These are phyloP conservation scores for Phylloporus sp. DNA, from an alignment of 768 basidiomycete genomes.

Conservation along the genomic window DNA sequence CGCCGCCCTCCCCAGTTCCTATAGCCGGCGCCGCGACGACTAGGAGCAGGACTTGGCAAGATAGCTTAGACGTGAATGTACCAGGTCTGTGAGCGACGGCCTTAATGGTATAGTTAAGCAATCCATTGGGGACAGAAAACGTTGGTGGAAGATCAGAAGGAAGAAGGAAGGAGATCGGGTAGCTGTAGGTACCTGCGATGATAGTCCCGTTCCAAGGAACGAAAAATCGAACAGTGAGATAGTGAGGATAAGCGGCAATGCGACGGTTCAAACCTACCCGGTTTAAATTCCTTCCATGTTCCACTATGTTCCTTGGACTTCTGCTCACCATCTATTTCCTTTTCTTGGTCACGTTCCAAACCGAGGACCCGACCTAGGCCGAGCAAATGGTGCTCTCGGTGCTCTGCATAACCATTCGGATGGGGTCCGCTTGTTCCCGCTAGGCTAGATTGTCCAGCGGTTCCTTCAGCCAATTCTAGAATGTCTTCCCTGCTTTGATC, in stretches of 20 bases:
- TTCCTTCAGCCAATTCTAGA: background rate
- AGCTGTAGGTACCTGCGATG: constrained; percentile 78
- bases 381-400: constrained; percentile 16
- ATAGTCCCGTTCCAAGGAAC: background rate
- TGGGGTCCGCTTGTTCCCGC: background rate
- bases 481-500: background rate
- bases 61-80: constrained; percentile 71
- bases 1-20: constrained; percentile 63
- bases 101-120: constrained; percentile 72
- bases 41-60: constrained; percentile 63
- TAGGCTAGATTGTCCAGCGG: background rate
- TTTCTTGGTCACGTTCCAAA: constrained; percentile 14
- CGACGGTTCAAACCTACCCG: constrained; percentile 46
- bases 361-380: constrained; percentile 35
- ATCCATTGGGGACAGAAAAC: constrained; percentile 68
- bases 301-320: constrained; percentile 40
- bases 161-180: constrained; percentile 89
- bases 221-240: background rate
- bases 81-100: constrained; percentile 86
- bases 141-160: constrained; percentile 78
- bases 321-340: constrained; percentile 13
- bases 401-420: background rate
- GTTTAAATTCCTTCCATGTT: constrained; percentile 86
- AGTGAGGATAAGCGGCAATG: background rate
- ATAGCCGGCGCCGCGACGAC: constrained; percentile 74